Base-by-base conservation (phyloP, 2,329 filamentous ascomycete genomes). In the Dichotomopilus funicola region DNA sequence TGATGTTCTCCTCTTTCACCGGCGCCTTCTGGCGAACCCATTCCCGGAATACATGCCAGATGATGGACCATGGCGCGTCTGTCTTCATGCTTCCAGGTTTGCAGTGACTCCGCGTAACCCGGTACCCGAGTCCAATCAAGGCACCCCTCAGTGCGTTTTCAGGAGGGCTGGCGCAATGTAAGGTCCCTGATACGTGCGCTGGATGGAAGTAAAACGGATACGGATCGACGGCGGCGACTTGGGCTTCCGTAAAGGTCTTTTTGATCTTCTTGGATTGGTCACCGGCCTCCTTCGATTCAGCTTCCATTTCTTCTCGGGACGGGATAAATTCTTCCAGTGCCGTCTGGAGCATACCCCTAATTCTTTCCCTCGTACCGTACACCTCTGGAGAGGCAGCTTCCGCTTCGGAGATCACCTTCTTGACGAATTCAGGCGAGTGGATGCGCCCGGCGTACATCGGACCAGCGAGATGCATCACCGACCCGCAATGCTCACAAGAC, bases 401-500 rank as follows among this genome's bases (percentile, higher is more conserved):
- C 7, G 96, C 77, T 55, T 86, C 80, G 44, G 84, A 80, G 12
- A 99, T 77, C 31, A 99, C 84, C 54, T 81, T 82, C 65, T 88
- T 81, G 59, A 99, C 83, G 66, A 96, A 99, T 1, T 84, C 81
- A 6, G 83, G 79, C 45, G 91, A 91, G 71, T 99, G 94, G 7
- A 99, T 75, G 19, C 87, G 88, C 0, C 94, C 94, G 37, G 83
- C 91, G 74, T 91, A 99, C 92, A 99, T 97, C 0, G 94, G 94
- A 1, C 94, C 94, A 4, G 85, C 87, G 11, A 97, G 70, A 70
- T 97, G 94, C 72, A 87, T 95, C 68, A 87, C 92, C 66, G 81
- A 84, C 7, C 87, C 88, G 68, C 94, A 99, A 69, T 97, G 90
- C 57, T 84, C 79, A 70, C 94, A 99, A 41, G 78, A 73, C 12